Percentiles rank a stretch among this genome's conserved stretches.
Evolutionary conservation across 2,329 filamentous ascomycete genomes (phyloP).

Genomic region (Fusarium siculi): DNA sequence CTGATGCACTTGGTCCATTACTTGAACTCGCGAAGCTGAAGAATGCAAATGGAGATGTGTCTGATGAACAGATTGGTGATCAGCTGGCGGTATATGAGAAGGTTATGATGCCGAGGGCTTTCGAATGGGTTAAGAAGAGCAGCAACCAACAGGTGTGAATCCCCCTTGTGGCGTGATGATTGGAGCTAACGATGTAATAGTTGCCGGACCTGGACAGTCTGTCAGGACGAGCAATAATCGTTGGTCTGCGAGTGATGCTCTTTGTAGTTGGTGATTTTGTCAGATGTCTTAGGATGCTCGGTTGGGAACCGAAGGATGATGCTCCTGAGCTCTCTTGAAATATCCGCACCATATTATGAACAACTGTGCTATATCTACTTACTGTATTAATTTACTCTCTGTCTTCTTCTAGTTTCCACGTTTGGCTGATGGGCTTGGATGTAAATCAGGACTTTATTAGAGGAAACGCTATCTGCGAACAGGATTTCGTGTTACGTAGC

Average conservation of each 20-base stretch:
- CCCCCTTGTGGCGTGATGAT: fast-evolving
- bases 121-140: background rate
- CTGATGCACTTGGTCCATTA: background rate
- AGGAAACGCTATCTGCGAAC: too few species aligned
- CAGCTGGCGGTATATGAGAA: background rate
- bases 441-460: too few species aligned
- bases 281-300: fast-evolving
- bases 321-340: background rate
- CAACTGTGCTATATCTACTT: fast-evolving
- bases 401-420: fast-evolving
- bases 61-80: fast-evolving
- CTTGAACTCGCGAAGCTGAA: background rate
- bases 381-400: too few species aligned
- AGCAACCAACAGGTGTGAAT: background rate
- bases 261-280: fast-evolving
- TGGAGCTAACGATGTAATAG: background rate
- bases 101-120: background rate
- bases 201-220: background rate
- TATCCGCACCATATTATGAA: too few species aligned
- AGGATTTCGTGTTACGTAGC: too few species aligned
- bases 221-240: background rate
- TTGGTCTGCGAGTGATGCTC: background rate
- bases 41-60: fast-evolving
- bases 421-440: too few species aligned
- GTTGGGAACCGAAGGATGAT: background rate